Evolutionary conservation across 345 rosid genomes (phyloP).

Genomic region (Boechera divaricarpa): DNA sequence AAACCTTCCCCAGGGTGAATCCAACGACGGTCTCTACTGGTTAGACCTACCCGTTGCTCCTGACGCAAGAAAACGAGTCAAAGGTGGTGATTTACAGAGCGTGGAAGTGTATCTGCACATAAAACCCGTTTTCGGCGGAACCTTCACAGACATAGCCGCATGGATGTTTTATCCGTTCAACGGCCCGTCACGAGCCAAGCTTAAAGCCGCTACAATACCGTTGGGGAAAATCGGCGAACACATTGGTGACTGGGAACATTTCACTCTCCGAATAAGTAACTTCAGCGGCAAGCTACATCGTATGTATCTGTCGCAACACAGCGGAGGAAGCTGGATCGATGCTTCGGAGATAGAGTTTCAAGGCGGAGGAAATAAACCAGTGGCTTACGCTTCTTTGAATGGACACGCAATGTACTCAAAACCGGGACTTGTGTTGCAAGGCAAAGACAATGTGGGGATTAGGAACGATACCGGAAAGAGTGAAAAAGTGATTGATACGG

Average conservation of each 20-base stretch:
- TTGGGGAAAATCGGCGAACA: conserved; percentile 80
- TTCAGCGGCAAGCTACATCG: conserved; percentile 65
- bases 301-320: conserved; percentile 70
- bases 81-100: conserved; percentile 63
- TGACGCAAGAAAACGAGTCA: conserved; percentile 54
- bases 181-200: conserved; percentile 75
- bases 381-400: conserved; percentile 65
- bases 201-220: conserved; percentile 53
- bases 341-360: conserved; percentile 68
- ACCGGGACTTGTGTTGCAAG: conserved; percentile 81
- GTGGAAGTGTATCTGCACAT: conserved; percentile 66
- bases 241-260: conserved; percentile 93
- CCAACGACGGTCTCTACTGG: conserved; percentile 78
- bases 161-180: conserved; percentile 93
- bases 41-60: conserved; percentile 70
- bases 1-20: conserved; percentile 87
- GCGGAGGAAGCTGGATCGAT: conserved; percentile 73
- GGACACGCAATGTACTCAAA: conserved; percentile 84
- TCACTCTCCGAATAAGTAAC: conserved; percentile 82
- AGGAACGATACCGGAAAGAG: conserved; percentile 78
- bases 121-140: conserved; percentile 75
- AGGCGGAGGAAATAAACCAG: conserved; percentile 57
- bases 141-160: conserved; percentile 68
- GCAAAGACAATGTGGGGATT: conserved; percentile 59
- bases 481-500: conserved; percentile 55